Evolutionary conservation across 345 rosid species (phyloP).

Genomic region (Punica granatum): DNA sequence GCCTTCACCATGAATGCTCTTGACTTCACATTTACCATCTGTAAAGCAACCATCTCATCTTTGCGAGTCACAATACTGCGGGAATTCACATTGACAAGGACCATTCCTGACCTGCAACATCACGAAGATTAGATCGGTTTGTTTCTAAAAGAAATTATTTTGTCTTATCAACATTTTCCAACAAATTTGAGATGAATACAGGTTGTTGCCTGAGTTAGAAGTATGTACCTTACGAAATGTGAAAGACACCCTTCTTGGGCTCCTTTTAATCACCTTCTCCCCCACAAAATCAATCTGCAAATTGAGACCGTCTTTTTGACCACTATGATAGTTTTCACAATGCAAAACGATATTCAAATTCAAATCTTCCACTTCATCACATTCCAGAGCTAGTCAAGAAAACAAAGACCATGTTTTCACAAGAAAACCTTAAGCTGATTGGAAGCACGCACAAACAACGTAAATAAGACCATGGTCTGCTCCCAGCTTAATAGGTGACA

Average conservation of each 20-base stretch:
- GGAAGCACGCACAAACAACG: neutral
- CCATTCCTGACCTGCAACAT: slow-evolving; percentile 58
- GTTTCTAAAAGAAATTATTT: neutral
- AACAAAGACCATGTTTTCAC: neutral
- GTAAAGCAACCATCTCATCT: slow-evolving; percentile 6
- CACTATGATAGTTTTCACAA: neutral
- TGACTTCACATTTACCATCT: too few relatives aligned
- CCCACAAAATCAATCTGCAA: slow-evolving; percentile 78
- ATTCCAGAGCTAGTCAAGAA: neutral
- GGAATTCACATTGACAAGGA: slow-evolving; percentile 67
- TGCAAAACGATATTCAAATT: neutral
- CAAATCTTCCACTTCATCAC: neutral
- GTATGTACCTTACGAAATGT: slow-evolving; percentile 74
- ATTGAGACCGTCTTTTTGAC: slow-evolving; percentile 5
- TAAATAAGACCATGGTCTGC: neutral
- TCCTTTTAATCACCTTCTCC: slow-evolving; percentile 53
- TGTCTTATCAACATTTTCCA: neutral
- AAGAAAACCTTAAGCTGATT: neutral
- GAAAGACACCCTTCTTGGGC: slow-evolving; percentile 78
- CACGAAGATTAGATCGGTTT: neutral
- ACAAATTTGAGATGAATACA: neutral
- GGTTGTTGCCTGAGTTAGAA: neutral
- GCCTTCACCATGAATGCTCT: neutral
- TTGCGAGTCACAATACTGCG: slow-evolving; percentile 72
- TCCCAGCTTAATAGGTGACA: neutral